phyloP scores from a whole-genome alignment of 192 early-diverging fungal species.

The Dimargaris verticillata region DNA sequence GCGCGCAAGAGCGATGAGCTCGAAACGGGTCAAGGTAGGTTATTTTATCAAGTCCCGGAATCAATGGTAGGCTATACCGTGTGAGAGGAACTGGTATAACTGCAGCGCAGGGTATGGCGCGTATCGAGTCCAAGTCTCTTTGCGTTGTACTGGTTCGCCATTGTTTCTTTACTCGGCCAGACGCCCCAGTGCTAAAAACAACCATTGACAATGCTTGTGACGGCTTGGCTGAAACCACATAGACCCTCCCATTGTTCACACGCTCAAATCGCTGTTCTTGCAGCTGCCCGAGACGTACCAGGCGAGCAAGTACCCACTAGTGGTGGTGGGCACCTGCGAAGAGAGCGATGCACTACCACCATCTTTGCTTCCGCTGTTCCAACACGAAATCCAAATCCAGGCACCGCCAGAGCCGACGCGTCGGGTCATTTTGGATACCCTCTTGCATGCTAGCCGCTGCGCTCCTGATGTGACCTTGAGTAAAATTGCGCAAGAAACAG shows the following conservation, averaged over 20 bases:
- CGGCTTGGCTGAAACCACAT: too few relatives aligned
- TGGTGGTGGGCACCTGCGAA: conserved; percentile 59
- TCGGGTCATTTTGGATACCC: conserved; percentile 39
- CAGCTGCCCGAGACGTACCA: background rate
- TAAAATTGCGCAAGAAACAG: conserved; percentile 76
- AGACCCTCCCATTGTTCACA: conserved; percentile 15
- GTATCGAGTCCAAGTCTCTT: too few relatives aligned
- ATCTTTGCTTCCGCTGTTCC: conserved; percentile 58
- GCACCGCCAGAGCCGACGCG: conserved; percentile 57
- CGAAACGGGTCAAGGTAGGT: conserved; percentile 31
- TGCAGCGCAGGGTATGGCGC: too few relatives aligned
- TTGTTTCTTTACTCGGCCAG: too few relatives aligned
- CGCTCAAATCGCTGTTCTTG: background rate
- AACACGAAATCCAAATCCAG: conserved; percentile 55
- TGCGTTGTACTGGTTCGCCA: too few relatives aligned
- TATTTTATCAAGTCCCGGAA: too few relatives aligned
- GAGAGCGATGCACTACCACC: conserved; percentile 69
- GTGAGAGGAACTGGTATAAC: too few relatives aligned
- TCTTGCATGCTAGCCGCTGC: conserved; percentile 34
- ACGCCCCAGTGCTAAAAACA: too few relatives aligned
- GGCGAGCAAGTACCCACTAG: conserved; percentile 20
- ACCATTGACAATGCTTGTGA: too few relatives aligned
- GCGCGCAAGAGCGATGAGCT: conserved; percentile 36
- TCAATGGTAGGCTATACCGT: too few relatives aligned
- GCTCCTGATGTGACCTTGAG: conserved; percentile 62